Evolutionary conservation across 2,329 filamentous ascomycete genomes (phyloP).

Genomic region (Beauveria asiatica): DNA sequence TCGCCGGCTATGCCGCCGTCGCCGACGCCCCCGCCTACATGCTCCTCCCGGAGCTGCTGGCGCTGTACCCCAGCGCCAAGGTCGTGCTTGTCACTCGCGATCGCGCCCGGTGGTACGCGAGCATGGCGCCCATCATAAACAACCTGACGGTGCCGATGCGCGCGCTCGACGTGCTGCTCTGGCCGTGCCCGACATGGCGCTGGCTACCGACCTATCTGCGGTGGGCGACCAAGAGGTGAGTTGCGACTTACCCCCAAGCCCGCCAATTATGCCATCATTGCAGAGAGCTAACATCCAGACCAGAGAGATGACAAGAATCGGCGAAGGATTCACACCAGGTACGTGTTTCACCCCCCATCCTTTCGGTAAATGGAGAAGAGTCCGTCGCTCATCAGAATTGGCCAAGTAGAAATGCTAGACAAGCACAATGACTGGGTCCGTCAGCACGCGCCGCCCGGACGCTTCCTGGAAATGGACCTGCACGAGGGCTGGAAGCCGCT

Average conservation of each 20-base stretch:
- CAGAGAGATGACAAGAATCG: not conserved
- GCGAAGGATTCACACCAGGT: not conserved
- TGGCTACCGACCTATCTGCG: constrained; percentile 12
- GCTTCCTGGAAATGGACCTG: constrained; percentile 16
- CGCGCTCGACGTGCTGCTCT: constrained; percentile 8
- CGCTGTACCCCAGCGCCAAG: constrained; percentile 39
- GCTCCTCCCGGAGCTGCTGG: constrained; percentile 36
- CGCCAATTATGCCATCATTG: too few species aligned
- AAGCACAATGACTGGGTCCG: constrained; percentile 14
- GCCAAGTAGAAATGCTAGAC: constrained; percentile 12
- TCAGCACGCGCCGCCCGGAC: constrained; percentile 12
- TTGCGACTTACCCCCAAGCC: not conserved
- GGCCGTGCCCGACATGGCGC: constrained; percentile 12
- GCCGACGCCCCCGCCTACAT: constrained; percentile 35
- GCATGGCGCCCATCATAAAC: constrained; percentile 18
- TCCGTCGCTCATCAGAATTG: too few species aligned
- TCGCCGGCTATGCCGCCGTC: constrained; percentile 36
- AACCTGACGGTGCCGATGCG: constrained; percentile 3
- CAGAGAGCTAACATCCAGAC: too few species aligned
- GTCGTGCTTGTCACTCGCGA: constrained; percentile 34
- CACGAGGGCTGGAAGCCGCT: constrained; percentile 22
- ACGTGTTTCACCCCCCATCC: not conserved
- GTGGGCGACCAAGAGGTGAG: not conserved
- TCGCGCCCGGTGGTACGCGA: constrained; percentile 27
- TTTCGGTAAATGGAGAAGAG: not conserved